Conservation (phyloP, 768 basidiomycete species). For the Botryobasidium botryosum region DNA sequence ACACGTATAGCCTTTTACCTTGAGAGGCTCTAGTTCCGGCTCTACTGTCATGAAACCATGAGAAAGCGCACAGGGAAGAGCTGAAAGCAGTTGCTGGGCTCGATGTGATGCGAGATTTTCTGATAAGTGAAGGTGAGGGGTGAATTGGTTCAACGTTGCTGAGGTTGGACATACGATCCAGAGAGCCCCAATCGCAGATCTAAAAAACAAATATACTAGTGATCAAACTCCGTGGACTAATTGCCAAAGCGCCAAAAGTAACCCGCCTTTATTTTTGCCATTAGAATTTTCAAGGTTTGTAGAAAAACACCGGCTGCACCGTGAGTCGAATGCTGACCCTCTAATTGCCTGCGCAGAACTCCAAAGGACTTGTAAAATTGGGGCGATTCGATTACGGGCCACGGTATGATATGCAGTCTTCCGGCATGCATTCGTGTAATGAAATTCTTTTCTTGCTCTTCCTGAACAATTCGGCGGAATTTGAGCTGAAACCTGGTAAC, state of each 20-base stretch:
- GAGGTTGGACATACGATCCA: conserved; percentile 2
- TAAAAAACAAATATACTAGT: no score
- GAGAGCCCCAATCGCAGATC: conserved; percentile 10
- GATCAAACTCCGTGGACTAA: no score
- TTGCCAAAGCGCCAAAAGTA: no score
- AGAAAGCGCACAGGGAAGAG: conserved; percentile 32
- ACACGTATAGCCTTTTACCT: conserved; percentile 20
- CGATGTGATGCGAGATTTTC: neutral
- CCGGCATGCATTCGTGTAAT: conserved; percentile 4
- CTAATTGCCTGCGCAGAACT: neutral
- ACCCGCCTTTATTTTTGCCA: conserved; percentile 4
- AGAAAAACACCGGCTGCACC: conserved; percentile 5
- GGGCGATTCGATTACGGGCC: conserved; percentile 2
- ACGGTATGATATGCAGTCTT: neutral
- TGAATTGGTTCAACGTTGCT: neutral
- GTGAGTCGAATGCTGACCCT: conserved; percentile 2
- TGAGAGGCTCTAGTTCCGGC: conserved; percentile 32
- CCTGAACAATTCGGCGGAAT: conserved; percentile 1
- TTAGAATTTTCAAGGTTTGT: conserved; percentile 4
- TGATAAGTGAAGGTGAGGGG: neutral
- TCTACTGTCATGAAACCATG: conserved; percentile 31
- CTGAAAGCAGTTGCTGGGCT: conserved; percentile 19
- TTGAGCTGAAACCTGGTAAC: conserved; percentile 2
- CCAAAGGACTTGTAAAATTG: conserved; percentile 2
- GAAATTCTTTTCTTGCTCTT: conserved; percentile 7